These are phyloP conservation scores for Comarum palustre DNA, from an alignment of 306 rosid species.

Conservation along the genomic window DNA sequence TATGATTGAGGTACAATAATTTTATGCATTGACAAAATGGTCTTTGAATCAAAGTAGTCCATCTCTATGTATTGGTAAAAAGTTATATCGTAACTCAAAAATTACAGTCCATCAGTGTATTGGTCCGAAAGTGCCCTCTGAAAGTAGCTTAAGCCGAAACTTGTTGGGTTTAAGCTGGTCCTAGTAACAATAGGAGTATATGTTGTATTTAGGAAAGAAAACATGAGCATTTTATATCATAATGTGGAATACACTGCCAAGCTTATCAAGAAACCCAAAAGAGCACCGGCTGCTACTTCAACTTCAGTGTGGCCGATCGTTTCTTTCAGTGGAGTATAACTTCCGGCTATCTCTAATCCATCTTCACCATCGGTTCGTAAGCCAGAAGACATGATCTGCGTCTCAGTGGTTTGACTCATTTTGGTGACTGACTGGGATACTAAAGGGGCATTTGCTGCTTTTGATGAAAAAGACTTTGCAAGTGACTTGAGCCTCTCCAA, in stretches of 20 bases:
- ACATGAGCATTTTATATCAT: slow-evolving; percentile 7
- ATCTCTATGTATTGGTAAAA: no score
- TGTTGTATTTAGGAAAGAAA: background rate
- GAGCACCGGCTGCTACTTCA: slow-evolving; percentile 80
- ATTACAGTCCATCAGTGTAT: no score
- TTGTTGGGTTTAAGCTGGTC: background rate
- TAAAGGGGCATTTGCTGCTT: slow-evolving; percentile 24
- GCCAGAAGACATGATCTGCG: slow-evolving; percentile 21
- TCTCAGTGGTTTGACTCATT: slow-evolving; percentile 28
- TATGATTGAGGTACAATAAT: no score
- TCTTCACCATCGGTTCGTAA: slow-evolving; percentile 35
- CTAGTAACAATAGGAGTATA: background rate
- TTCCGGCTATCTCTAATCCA: slow-evolving; percentile 25
- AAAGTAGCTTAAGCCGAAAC: background rate
- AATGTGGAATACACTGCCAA: slow-evolving; percentile 33
- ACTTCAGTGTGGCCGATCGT: slow-evolving; percentile 79
- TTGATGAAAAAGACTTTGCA: slow-evolving; percentile 30
- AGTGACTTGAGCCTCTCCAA: slow-evolving; percentile 31
- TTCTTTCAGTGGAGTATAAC: slow-evolving; percentile 46
- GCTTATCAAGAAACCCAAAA: slow-evolving; percentile 65
- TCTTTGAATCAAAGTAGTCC: no score
- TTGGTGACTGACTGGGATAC: background rate
- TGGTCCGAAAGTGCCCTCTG: background rate
- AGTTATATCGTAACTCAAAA: no score
- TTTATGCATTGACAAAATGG: no score